Evolutionary conservation across 208 protist species (phyloP).

Genomic region (Leishmania amazonensis): DNA sequence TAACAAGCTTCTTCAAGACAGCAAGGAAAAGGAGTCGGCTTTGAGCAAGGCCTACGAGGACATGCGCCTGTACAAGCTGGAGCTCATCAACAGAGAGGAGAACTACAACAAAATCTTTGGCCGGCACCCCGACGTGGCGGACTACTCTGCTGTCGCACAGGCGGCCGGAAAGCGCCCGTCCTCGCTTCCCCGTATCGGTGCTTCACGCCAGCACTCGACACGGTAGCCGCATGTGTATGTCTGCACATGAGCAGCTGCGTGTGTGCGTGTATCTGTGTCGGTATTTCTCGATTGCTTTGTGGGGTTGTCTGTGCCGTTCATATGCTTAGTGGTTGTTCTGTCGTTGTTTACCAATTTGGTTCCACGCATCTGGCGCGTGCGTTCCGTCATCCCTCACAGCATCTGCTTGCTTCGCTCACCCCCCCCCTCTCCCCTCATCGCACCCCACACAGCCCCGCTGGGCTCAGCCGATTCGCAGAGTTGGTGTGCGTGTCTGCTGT

Average conservation of each 20-base stretch:
- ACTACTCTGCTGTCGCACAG: slow-evolving; percentile 26
- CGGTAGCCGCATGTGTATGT: not conserved
- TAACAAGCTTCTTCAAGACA: slow-evolving; percentile 84
- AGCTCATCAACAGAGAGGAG: slow-evolving; percentile 95
- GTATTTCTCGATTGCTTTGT: slow-evolving; percentile 2
- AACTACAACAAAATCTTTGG: slow-evolving; percentile 95
- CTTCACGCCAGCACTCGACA: slow-evolving; percentile 14
- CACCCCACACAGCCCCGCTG: not conserved
- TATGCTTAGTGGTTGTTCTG: not conserved
- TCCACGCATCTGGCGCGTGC: not conserved
- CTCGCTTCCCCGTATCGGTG: slow-evolving; percentile 13
- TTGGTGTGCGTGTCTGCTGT: not conserved
- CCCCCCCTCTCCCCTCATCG: not conserved
- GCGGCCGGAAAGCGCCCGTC: not conserved
- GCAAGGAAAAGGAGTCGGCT: slow-evolving; percentile 65
- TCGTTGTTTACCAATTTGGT: not conserved
- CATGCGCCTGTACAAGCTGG: slow-evolving; percentile 93
- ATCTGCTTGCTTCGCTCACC: slow-evolving; percentile 9
- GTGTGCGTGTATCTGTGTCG: not conserved
- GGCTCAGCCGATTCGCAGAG: not conserved
- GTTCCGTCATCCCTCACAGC: slow-evolving; percentile 1
- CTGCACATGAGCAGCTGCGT: not conserved
- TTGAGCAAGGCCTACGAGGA: slow-evolving; percentile 86
- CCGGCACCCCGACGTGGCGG: slow-evolving; percentile 60
- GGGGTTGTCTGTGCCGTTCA: not conserved